Base-by-base conservation (phyloP, 2,329 filamentous ascomycete genomes). In the Kalmusia sp. region DNA sequence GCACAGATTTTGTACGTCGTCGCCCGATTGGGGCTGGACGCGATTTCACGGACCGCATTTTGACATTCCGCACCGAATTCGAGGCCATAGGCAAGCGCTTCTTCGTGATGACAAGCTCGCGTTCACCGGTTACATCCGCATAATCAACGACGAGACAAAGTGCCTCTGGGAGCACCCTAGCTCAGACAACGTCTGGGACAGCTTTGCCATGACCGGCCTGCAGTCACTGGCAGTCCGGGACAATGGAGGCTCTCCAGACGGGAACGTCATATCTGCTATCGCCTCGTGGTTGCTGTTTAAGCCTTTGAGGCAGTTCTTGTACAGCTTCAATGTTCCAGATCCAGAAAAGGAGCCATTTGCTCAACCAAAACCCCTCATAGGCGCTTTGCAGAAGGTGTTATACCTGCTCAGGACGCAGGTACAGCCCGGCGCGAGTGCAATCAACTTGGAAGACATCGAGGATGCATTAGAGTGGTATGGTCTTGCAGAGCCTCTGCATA, bases 21-120 rank as follows among this genome's bases (percentile, higher is more conserved):
- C 82, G 35, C 71, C 84, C 11, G 85, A 88, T 60, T 87, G 84
- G 80, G 85, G 85, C 2, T 87, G 84, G 84, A 84, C 83, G 28
- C 81, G 84, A 52, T 87, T 86, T 65, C 80, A 83, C 60, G 81
- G 80, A 5, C 82, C 83, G 4, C 83, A 82, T 72, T 81, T 83
- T 54, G 78, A 86, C 38, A 84, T 87, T 44, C 79, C 84, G 45
- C 70, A 76, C 28, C 82, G 85, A n/a, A 78, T 81, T 52, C 82
- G 80, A 49, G 79, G 79, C 27, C 82, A 87, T 63, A 80, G 84
- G 28, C 80, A 84, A 63, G 80, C 85, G 8, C 74, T 88, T 7
- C 75, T 88, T 17, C 82, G 80, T 28, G 77, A 86, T 57, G 85
- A 88, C 63, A 86, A 82, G 33, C 78, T 88, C 37, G 80, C 83